Evolutionary conservation across 2,329 filamentous ascomycete genomes (phyloP).

Genomic region (Talaromyces piceae): DNA sequence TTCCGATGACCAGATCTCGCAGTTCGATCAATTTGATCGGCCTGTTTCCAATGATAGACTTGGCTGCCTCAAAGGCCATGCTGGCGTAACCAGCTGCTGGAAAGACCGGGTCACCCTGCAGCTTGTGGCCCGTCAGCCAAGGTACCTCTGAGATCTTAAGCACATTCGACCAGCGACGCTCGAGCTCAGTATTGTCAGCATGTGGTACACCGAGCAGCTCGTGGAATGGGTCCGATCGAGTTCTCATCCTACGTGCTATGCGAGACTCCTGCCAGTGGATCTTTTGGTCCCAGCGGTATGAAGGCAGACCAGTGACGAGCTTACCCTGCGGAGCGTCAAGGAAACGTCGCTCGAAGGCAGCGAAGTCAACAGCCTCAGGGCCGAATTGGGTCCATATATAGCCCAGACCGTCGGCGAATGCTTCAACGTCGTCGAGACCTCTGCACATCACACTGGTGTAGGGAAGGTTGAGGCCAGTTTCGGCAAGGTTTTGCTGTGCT

Average conservation of each 20-base stretch:
- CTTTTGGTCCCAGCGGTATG: conserved; percentile 16
- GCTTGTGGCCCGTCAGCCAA: conserved; percentile 27
- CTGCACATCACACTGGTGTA: conserved; percentile 13
- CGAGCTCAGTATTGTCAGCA: conserved; percentile 15
- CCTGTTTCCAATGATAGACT: background rate
- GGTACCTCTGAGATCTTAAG: conserved; percentile 22
- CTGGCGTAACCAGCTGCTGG: conserved; percentile 23
- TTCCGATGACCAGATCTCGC: background rate
- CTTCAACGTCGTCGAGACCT: conserved; percentile 9
- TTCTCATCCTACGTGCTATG: background rate
- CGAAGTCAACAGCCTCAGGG: conserved; percentile 11
- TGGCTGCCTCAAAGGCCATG: conserved; percentile 20
- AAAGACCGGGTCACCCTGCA: conserved; percentile 25
- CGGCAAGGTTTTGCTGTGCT: conserved; percentile 9
- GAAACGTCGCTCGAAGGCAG: background rate
- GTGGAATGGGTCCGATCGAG: conserved; percentile 3
- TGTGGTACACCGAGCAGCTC: conserved; percentile 10
- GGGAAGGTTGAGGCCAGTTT: background rate
- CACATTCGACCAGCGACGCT: conserved; percentile 24
- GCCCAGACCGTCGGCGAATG: conserved; percentile 12
- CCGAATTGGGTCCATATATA: conserved; percentile 15
- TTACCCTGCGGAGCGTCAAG: background rate
- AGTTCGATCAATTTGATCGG: background rate
- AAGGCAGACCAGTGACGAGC: conserved; percentile 9
- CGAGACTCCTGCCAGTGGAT: conserved; percentile 17